Percentiles rank a stretch among this genome's conserved stretches.
Conservation (phyloP, 805 yeast genomes). For the Brettanomyces naardenensis region DNA sequence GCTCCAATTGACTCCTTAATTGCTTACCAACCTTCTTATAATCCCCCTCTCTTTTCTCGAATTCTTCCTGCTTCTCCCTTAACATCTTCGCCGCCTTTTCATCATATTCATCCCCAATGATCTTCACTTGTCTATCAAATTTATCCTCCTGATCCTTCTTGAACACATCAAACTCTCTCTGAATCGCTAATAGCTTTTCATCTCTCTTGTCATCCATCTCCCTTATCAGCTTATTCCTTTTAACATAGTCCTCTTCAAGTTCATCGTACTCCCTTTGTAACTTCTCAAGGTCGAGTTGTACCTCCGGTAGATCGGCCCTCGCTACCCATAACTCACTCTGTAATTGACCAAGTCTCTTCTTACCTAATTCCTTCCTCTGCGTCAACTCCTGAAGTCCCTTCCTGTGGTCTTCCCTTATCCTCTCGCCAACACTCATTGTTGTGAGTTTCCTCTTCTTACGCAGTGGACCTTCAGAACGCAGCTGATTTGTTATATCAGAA, state of each 20-base stretch:
- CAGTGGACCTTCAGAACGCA: too few species aligned
- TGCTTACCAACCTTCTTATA: constrained; percentile 15
- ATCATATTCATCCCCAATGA: constrained; percentile 12
- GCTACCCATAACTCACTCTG: constrained; percentile 16
- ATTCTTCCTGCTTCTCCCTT: constrained; percentile 25
- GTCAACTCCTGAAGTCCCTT: background rate
- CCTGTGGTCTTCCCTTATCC: background rate
- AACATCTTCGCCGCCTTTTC: constrained; percentile 30
- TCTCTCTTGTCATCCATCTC: constrained; percentile 21
- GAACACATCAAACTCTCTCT: constrained; percentile 29
- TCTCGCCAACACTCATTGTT: background rate
- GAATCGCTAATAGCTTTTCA: constrained; percentile 6
- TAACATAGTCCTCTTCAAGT: constrained; percentile 16
- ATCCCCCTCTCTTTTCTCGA: constrained; percentile 22
- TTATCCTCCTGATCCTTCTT: constrained; percentile 23
- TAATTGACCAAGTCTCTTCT: background rate
- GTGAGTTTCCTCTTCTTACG: too few species aligned
- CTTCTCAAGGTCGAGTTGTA: constrained; percentile 22
- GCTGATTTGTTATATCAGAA: background rate
- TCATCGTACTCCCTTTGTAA: constrained; percentile 17
- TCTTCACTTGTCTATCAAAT: constrained; percentile 22
- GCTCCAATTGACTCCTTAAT: constrained; percentile 13
- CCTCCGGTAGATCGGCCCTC: constrained; percentile 20
- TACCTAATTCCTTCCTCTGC: background rate
- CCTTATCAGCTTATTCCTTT: constrained; percentile 24